These are phyloP conservation scores for Monosporozyma servazzii DNA, from an alignment of 805 yeast species.

Conservation along the genomic window DNA sequence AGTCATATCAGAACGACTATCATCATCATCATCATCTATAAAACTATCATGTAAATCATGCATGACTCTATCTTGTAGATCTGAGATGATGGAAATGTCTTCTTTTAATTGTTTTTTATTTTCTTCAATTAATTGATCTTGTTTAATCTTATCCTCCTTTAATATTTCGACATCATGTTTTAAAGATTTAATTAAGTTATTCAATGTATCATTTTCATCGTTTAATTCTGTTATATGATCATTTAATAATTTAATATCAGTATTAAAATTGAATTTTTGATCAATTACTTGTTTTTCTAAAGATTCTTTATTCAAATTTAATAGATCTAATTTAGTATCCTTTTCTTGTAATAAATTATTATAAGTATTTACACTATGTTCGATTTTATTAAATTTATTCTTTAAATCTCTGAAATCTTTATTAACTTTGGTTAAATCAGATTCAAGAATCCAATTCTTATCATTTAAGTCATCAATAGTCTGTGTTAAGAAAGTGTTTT, in stretches of 20 bases:
- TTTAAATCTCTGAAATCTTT: conserved; percentile 30
- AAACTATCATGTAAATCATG: conserved; percentile 1
- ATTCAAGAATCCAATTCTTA: conserved; percentile 56
- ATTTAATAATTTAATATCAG: conserved; percentile 42
- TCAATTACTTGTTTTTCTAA: conserved; percentile 33
- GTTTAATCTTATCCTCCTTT: not conserved
- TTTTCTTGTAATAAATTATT: conserved; percentile 29
- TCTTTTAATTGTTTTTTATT: conserved; percentile 1
- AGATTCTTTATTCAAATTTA: conserved; percentile 32
- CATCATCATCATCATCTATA: not conserved
- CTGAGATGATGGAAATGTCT: conserved; percentile 1
- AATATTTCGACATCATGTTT: conserved; percentile 2
- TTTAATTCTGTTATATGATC: conserved; percentile 49
- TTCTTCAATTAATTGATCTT: not conserved
- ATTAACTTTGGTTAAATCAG: conserved; percentile 34
- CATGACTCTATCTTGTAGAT: conserved; percentile 1
- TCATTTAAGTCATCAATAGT: conserved; percentile 46
- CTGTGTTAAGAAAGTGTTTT: conserved; percentile 12
- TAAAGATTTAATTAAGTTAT: not conserved
- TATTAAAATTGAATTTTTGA: conserved; percentile 30
- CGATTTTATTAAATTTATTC: conserved; percentile 33
- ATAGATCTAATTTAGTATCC: conserved; percentile 38
- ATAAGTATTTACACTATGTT: not conserved
- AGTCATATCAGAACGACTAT: not conserved
- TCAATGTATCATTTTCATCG: conserved; percentile 51